Conservation (phyloP, 306 rosid genomes). For the Medicago arabica region DNA sequence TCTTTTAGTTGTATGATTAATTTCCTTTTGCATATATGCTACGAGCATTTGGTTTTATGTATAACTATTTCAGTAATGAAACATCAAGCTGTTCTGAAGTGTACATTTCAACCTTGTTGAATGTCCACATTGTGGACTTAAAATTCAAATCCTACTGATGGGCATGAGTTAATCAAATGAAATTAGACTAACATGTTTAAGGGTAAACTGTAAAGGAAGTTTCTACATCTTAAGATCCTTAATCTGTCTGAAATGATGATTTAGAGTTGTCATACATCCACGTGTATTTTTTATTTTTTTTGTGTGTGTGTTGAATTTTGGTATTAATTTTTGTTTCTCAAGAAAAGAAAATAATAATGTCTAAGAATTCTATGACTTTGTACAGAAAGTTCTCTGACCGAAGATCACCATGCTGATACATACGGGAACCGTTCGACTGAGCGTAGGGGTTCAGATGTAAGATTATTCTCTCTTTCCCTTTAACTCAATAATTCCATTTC, state of each 20-base stretch:
- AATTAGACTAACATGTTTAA: background rate
- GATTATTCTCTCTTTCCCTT: constrained; percentile 29
- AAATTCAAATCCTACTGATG: background rate
- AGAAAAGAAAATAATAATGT: constrained; percentile 31
- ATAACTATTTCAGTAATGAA: background rate
- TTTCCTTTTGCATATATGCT: background rate
- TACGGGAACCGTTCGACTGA: constrained; percentile 47
- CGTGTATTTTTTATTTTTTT: background rate
- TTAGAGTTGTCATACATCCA: constrained; percentile 9
- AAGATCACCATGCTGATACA: constrained; percentile 51
- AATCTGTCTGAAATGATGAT: constrained; percentile 14
- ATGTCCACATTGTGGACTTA: constrained; percentile 1
- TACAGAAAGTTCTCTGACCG: constrained; percentile 67
- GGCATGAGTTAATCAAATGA: background rate
- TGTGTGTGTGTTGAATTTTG: background rate
- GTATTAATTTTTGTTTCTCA: constrained; percentile 1
- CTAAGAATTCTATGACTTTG: constrained; percentile 39
- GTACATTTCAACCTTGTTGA: background rate
- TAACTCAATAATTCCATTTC: background rate
- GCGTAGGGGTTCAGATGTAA: constrained; percentile 55
- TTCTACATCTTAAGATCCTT: constrained; percentile 7
- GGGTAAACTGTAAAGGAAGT: constrained; percentile 1
- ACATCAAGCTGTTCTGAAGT: background rate
- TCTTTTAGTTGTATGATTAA: background rate
- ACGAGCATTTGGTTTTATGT: constrained; percentile 1